Percentiles rank a stretch among this genome's conserved stretches.
These are phyloP conservation scores for Ascochyta lentis DNA, from an alignment of 2,329 filamentous ascomycete genomes.

Conservation along the genomic window DNA sequence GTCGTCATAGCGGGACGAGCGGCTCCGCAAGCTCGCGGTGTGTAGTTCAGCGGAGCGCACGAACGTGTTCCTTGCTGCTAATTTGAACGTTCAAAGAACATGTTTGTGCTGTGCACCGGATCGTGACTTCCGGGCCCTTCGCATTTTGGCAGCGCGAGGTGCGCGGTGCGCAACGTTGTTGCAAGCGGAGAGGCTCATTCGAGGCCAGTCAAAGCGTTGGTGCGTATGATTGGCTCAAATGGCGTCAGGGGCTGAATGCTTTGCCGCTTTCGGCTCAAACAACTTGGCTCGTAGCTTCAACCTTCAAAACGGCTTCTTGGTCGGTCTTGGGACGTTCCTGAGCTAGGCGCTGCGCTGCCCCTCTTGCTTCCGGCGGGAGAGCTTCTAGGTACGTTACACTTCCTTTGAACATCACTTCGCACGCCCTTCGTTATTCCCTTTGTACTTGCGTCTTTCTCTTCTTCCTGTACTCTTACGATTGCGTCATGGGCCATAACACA, in stretches of 20 bases:
- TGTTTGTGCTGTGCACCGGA: neutral
- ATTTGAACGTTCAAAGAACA: neutral
- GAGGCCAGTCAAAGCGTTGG: neutral
- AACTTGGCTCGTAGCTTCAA: slow-evolving; percentile 6
- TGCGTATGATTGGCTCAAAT: slow-evolving; percentile 1
- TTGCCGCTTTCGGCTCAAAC: slow-evolving; percentile 5
- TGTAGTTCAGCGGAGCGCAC: too few species aligned
- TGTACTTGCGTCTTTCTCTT: slow-evolving; percentile 4
- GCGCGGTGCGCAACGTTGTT: slow-evolving; percentile 8
- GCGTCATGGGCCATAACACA: slow-evolving; percentile 9
- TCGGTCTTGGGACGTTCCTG: slow-evolving; percentile 3
- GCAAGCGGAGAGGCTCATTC: slow-evolving; percentile 9
- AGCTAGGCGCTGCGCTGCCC: slow-evolving; percentile 1
- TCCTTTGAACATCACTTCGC: neutral
- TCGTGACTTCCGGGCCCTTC: neutral
- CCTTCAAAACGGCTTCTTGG: slow-evolving; percentile 1
- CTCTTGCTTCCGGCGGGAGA: neutral
- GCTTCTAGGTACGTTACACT: slow-evolving; percentile 2
- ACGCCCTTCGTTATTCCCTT: neutral
- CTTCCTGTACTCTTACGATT: neutral
- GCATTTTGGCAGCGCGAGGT: slow-evolving; percentile 5
- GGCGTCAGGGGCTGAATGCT: slow-evolving; percentile 7
- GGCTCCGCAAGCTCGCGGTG: too few species aligned
- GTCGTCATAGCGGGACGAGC: neutral
- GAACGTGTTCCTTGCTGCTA: neutral